Base-by-base conservation (phyloP, 208 protist species). In the Phytomonas sp. region DNA sequence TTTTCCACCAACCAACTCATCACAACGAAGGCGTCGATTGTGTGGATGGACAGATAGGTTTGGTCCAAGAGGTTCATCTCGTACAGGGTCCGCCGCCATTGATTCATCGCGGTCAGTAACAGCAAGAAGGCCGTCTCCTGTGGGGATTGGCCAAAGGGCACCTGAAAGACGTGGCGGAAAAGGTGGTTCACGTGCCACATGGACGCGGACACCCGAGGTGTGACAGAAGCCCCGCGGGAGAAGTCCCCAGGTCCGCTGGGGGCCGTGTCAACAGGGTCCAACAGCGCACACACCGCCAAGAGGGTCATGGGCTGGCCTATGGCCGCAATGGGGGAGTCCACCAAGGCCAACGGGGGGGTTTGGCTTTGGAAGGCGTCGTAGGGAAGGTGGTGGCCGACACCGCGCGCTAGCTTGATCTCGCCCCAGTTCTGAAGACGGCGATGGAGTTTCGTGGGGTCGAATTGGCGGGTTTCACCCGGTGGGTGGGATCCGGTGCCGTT, bases 21-120 rank as follows among this genome's bases (percentile, higher is more conserved):
- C 29, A 93, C 63, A 0, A 90, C 67, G 60, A 90, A 85, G 0
- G 87, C 73, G 31, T 93, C 87, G 29, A 73, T 78, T 63, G 76
- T 67, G 52, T 74, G 82, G 3, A 79, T 69, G 0, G 84, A 88
- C 33, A 73, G 71, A 59, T 79, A 75, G 1, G 68, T 76, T 2
- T 71, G 60, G 68, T 80, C 76, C 31, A 80, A 37, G 7, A 61
- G 40, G 60, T 80, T 68, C 14, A 75, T 33, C 0, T 59, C n/a
- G 2, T n/a, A 31, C 10, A 68, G 73, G 40, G 72, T 72, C 5
- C n/a, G 19, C 52, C 63, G 65, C 66, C 71, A 71, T 5, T 72
- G 76, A 65, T 80, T 80, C 76, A 80, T 80, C n/a, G 76, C 76
- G 6, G 70, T 60, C 8, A 80, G 69, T 23, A 68, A 80, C 0